Evolutionary conservation across 2,329 filamentous ascomycete species (phyloP).

Genomic region (Paecilomyces sp.): DNA sequence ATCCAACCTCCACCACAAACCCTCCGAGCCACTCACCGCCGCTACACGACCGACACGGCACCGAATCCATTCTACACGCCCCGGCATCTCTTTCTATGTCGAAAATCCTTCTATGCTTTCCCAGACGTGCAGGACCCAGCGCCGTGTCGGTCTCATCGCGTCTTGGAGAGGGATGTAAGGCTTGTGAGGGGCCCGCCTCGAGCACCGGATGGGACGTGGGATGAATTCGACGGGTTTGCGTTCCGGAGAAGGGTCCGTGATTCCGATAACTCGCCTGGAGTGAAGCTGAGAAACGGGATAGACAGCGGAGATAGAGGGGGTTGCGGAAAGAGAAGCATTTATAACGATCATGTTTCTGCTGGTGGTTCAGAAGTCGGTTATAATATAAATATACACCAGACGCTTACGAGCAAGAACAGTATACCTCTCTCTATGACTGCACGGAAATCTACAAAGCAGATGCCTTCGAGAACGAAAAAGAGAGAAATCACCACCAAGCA

Average conservation of each 20-base stretch:
- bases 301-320: background rate
- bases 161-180: background rate
- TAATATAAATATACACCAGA: too few relatives aligned
- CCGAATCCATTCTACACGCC: background rate
- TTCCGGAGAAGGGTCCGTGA: background rate
- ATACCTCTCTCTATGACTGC: background rate
- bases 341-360: background rate
- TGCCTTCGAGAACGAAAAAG: background rate
- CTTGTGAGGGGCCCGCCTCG: background rate
- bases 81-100: background rate
- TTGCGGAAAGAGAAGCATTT: background rate
- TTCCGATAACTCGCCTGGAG: background rate
- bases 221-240: background rate
- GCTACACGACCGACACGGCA: background rate
- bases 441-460: background rate
- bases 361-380: background rate
- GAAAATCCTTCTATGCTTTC: background rate
- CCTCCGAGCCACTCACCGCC: background rate
- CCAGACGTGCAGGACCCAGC: background rate
- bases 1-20: background rate
- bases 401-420: too few relatives aligned
- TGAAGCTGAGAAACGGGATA: background rate
- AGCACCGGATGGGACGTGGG: background rate
- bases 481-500: background rate
- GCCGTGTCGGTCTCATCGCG: background rate